Conservation (phyloP, 805 yeast genomes). For the Wickerhamomyces xylosicus region DNA sequence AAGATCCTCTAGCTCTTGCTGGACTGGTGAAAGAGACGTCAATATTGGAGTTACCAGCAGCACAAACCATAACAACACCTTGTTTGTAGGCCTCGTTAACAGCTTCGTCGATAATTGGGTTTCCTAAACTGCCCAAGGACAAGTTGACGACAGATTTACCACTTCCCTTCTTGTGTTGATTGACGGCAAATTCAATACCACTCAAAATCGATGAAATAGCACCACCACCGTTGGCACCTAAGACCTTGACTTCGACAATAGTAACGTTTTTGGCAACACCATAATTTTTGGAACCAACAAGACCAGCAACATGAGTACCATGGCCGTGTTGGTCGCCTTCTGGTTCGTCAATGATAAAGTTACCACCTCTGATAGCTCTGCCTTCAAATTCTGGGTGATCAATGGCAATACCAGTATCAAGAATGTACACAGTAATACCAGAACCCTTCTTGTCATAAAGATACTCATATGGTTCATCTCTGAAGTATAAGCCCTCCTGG, state of each 20-base stretch:
- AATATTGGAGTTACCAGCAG: conserved; percentile 76
- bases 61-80: conserved; percentile 65
- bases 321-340: conserved; percentile 71
- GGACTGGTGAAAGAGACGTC: conserved; percentile 80
- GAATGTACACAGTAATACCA: conserved; percentile 60
- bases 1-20: conserved; percentile 59
- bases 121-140: conserved; percentile 67
- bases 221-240: conserved; percentile 60
- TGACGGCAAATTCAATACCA: conserved; percentile 58
- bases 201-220: conserved; percentile 47
- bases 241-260: conserved; percentile 61
- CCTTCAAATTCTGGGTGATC: conserved; percentile 53
- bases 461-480: conserved; percentile 19
- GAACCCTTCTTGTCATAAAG: conserved; percentile 43
- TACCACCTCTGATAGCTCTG: conserved; percentile 48
- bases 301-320: conserved; percentile 92
- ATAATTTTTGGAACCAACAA: conserved; percentile 65
- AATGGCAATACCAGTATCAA: conserved; percentile 70
- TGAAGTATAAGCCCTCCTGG: conserved; percentile 15
- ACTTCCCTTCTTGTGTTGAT: conserved; percentile 31
- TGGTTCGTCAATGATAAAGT: conserved; percentile 45
- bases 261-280: conserved; percentile 75
- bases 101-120: conserved; percentile 59
- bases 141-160: conserved; percentile 60
- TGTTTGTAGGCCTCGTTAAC: conserved; percentile 60